Evolutionary conservation across 129 eudicot genomes (phyloP).

Genomic region (carrot (Daucus carota)): DNA sequence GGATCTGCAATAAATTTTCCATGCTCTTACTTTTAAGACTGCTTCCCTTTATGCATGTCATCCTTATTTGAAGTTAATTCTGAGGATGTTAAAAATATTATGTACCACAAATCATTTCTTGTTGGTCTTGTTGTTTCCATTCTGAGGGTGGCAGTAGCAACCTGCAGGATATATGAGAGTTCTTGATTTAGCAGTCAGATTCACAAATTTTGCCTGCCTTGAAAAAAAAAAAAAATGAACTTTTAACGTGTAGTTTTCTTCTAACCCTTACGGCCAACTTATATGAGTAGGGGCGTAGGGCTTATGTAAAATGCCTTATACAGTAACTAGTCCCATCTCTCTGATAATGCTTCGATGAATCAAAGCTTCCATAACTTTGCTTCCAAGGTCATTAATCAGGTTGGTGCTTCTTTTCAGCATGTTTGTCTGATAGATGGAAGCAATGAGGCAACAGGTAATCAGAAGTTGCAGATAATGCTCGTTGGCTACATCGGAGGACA

Average conservation of each 20-base stretch:
- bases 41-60: background rate
- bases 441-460: slow-evolving; percentile 21
- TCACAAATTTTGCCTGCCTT: background rate
- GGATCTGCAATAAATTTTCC: background rate
- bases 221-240: background rate
- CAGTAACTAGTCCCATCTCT: background rate
- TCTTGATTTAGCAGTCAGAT: background rate
- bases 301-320: background rate
- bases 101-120: background rate
- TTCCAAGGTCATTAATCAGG: background rate
- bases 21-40: background rate
- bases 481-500: slow-evolving; percentile 69
- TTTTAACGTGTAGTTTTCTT: background rate
- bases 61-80: background rate
- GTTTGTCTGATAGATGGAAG: slow-evolving; percentile 28
- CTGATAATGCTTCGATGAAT: background rate
- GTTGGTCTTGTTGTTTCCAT: background rate
- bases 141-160: background rate
- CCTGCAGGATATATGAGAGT: background rate
- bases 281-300: background rate
- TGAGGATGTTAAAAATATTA: background rate
- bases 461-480: slow-evolving; percentile 35
- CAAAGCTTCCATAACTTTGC: background rate
- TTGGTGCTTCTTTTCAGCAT: slow-evolving; percentile 31
- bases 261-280: background rate